phyloP scores from a whole-genome alignment of 768 basidiomycete species.

The Vararia minispora region DNA sequence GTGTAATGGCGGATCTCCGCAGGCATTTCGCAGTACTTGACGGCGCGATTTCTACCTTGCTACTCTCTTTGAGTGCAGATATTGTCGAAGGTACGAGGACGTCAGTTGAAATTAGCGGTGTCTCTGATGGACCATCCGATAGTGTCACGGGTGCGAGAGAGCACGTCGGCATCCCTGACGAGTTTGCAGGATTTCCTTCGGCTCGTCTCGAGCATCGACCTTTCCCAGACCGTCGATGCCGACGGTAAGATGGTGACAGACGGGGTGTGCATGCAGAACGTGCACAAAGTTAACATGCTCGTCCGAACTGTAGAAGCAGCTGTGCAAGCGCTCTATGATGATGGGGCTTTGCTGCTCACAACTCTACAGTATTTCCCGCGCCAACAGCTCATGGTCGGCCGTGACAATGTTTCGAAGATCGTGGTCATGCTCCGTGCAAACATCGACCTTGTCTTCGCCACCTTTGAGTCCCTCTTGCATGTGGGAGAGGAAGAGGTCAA shows the following conservation, averaged over 20 bases:
- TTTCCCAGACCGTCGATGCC: conserved; percentile 76
- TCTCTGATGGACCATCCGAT: too few species aligned
- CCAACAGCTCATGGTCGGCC: too few species aligned
- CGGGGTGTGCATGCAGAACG: conserved; percentile 44
- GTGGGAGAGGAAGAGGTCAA: conserved; percentile 63
- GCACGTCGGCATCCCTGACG: too few species aligned
- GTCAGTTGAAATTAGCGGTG: too few species aligned
- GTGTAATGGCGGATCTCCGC: conserved; percentile 46
- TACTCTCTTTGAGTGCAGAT: too few species aligned
- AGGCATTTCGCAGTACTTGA: conserved; percentile 30
- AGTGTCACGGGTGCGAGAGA: too few species aligned
- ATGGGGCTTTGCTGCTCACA: conserved; percentile 45
- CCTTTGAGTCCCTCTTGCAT: conserved; percentile 46
- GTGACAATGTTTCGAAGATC: too few species aligned
- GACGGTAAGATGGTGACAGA: conserved; percentile 47
- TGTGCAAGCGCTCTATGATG: conserved; percentile 65
- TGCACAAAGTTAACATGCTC: conserved; percentile 55
- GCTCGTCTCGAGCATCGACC: conserved; percentile 57
- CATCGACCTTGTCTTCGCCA: conserved; percentile 40
- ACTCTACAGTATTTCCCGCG: conserved; percentile 44
- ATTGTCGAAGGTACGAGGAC: too few species aligned
- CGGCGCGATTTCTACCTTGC: too few species aligned
- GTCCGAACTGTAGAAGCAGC: conserved; percentile 59
- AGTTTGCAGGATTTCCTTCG: conserved; percentile 50
- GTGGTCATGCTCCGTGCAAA: conserved; percentile 44